Evolutionary conservation across 1,139 yeast genomes (phyloP), one percentile per base, ranked within the genome.

Genomic region (Scheffersomyces parashehatae): DNA sequence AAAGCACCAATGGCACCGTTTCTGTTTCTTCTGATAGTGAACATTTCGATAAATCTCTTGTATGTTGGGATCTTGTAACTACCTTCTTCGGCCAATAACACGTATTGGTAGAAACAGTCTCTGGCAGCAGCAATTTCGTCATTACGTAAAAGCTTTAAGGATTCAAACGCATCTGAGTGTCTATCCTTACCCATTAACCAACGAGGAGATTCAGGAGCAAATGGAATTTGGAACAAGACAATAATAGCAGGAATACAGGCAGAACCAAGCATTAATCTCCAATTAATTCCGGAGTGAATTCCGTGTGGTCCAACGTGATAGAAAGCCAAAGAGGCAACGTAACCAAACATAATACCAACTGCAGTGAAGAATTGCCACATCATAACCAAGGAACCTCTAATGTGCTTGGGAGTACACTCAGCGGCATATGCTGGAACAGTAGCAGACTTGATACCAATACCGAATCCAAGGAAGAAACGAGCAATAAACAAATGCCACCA

Each of bases 361-460:
- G 95, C 95, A 8, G 95, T 88, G 78, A 87, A 87, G 62, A 85
- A 79, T 67, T 88, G 96, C 95, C 95, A 88, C 72, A 84, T 77
- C 93, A 87, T 86, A 40, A 87, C 90, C 49, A 88, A 68, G 2
- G 90, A 81, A 50, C 96, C 96, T 59, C 96, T 76, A 49, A 87
- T 82, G 32, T 76, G 75, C 34, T 85, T 83, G 3, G 95, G 95
- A 4, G 88, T 72, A 62, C 89, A 83, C 60, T 88, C 96, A 7
- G 95, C 90, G 31, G 90, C 77, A 58, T 83, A 85, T 13, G 88
- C 88, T 11, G 95, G 95, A 10, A 85, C 88, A 16, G 95, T 86
- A 8, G 91, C 85, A 12, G 88, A 81, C 59, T 85, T 85, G 43
- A 88, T 85, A 48, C 95, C 95, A 51, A 88, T 76, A 47, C 95